Percentiles rank a stretch among this genome's conserved stretches.
phyloP scores from a whole-genome alignment of 768 basidiomycete species.

The Tylopilus sp. region DNA sequence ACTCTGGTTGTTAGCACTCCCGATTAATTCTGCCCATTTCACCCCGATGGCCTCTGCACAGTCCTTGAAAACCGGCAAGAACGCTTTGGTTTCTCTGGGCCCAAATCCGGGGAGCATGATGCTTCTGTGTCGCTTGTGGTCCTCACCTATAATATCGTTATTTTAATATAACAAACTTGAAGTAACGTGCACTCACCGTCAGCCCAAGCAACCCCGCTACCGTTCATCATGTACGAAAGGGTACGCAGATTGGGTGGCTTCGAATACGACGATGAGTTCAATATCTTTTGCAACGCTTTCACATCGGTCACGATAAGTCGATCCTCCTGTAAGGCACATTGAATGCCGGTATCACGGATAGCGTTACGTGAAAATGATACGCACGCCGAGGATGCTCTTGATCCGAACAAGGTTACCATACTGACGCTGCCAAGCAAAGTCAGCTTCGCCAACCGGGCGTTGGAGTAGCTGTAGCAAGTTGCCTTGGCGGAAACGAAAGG shows the following conservation, averaged over 20 bases:
- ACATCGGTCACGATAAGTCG: constrained; percentile 44
- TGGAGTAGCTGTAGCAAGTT: constrained; percentile 25
- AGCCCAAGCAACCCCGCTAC: constrained; percentile 37
- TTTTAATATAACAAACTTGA: constrained; percentile 7
- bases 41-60: constrained; percentile 21
- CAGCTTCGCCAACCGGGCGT: constrained; percentile 23
- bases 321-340: constrained; percentile 34
- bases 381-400: constrained; percentile 23
- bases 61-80: constrained; percentile 46
- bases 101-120: constrained; percentile 59
- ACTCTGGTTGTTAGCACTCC: background rate
- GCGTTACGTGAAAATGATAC: background rate
- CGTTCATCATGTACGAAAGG: constrained; percentile 13
- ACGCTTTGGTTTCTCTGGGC: constrained; percentile 45
- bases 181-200: constrained; percentile 29
- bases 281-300: constrained; percentile 38
- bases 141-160: constrained; percentile 25
- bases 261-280: constrained; percentile 40
- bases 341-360: background rate
- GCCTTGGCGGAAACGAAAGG: constrained; percentile 10
- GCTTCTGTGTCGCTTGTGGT: constrained; percentile 50
- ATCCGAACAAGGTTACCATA: constrained; percentile 25
- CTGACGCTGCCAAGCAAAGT: constrained; percentile 27
- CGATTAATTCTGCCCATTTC: constrained; percentile 20
- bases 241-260: constrained; percentile 29